phyloP scores from a whole-genome alignment of 2,329 filamentous ascomycete genomes.

The Arthrinium phaeospermum region DNA sequence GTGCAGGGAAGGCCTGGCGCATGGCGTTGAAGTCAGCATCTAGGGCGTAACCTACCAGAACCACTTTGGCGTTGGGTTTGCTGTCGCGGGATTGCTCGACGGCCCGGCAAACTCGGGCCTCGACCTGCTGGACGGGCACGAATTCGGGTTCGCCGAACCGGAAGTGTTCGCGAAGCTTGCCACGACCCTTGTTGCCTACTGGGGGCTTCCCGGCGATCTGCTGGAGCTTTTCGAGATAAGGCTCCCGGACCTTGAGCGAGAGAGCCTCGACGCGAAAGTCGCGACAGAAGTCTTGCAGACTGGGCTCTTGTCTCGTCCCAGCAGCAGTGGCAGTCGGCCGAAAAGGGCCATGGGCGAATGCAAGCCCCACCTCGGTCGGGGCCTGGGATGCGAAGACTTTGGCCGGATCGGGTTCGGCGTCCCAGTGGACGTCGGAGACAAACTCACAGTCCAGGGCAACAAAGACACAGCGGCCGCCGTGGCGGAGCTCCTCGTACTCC shows the following conservation, averaged over 20 bases:
- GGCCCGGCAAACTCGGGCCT: neutral
- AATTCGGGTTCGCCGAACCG: neutral
- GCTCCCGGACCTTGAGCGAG: neutral
- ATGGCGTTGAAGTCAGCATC: conserved; percentile 11
- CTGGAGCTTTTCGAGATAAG: conserved; percentile 1
- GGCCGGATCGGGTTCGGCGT: neutral
- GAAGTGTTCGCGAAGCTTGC: conserved; percentile 4
- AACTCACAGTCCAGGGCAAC: conserved; percentile 4
- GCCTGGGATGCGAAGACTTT: conserved; percentile 11
- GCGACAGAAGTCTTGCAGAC: neutral
- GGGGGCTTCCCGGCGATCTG: neutral
- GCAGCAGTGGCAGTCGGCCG: neutral
- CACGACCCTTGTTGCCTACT: neutral
- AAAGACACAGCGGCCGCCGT: neutral
- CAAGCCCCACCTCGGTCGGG: neutral
- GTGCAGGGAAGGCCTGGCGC: neutral
- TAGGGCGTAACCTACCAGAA: neutral
- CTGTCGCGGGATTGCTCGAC: neutral
- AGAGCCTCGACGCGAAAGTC: neutral
- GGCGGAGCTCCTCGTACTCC: neutral
- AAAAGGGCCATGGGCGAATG: neutral
- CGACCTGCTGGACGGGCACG: neutral
- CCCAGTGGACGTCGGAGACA: conserved; percentile 8
- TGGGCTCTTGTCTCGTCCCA: neutral
- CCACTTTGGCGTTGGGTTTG: neutral